Base-by-base conservation (phyloP, 345 rosid species). In the Stellera chamaejasme region DNA sequence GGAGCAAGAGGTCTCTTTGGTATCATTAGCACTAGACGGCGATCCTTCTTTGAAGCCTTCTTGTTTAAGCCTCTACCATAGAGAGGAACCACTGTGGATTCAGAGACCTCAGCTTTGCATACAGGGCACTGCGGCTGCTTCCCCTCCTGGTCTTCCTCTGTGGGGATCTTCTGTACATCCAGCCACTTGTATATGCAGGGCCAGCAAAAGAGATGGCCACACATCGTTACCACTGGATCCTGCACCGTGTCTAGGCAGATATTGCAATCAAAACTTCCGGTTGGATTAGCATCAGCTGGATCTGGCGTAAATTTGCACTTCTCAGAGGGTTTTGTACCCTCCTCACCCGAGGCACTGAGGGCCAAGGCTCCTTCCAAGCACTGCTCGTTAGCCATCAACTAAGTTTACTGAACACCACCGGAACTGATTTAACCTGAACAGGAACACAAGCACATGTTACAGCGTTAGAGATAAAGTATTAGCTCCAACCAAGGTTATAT, bases 141-240 rank as follows among this genome's bases (percentile, higher is more conserved):
- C 54, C 66, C 58, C 48, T 72, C 75, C 16, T 69, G 62, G 43
- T 55, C 47, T 10, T 66, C 70, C 19, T 78, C 69, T 0, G 67
- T 8, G 1, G 79, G 66, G 25, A 59, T 48, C 52, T 59, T 65
- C 44, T 71, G 81, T 26, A 69, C 66, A 73, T 84, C 63, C 59
- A 88, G 91, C 98, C 98, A 92, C 66, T 70, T 82, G 83, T 93
- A 86, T 39, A 89, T 81, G 58, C 99, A 93, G 10, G 96, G 96
- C 97, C 97, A 93, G 63, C 99, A 93, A 66, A 73, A 93, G 55
- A 93, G 85, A 62, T 93, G 99, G 52, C 99, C 99, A 1, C 97
- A 93, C 55, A 81, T 84, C 0, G 97, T 93, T 1, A 89, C 94
- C 48, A 93, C 96, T 0, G 99, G 97, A 13, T 93, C 97, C 51